phyloP scores from a whole-genome alignment of 306 rosid species.

The Hippophae tibetana region DNA sequence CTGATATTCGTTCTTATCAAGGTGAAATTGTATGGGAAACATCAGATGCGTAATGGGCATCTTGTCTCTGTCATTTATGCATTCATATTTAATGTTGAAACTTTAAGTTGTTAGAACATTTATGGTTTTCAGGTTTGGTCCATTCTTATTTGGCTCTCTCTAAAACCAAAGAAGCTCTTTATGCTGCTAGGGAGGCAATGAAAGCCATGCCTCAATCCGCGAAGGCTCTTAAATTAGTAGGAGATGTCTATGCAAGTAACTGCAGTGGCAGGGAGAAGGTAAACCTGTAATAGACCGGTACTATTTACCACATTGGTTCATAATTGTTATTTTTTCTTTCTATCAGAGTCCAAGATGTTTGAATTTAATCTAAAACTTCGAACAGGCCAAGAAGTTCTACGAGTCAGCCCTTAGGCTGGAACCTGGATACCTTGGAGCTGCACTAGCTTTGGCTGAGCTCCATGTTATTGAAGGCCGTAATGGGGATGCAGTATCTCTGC shows the following conservation, averaged over 20 bases:
- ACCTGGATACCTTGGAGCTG: slow-evolving; percentile 99
- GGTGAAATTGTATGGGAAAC: slow-evolving; percentile 39
- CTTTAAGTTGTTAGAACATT: slow-evolving; percentile 20
- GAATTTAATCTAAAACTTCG: slow-evolving; percentile 18
- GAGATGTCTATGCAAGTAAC: slow-evolving; percentile 94
- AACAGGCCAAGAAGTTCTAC: slow-evolving; percentile 88
- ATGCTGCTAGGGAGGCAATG: slow-evolving; percentile 99
- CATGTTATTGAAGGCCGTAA: slow-evolving; percentile 94
- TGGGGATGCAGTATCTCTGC: slow-evolving; percentile 83
- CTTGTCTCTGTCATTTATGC: slow-evolving; percentile 6
- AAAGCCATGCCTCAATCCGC: slow-evolving; percentile 99
- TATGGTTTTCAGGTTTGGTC: slow-evolving; percentile 69
- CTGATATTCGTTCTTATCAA: slow-evolving; percentile 98
- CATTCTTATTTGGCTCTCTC: slow-evolving; percentile 80
- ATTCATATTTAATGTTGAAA: slow-evolving; percentile 11
- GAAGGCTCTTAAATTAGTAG: slow-evolving; percentile 91
- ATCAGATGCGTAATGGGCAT: slow-evolving; percentile 20
- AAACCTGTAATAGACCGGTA: slow-evolving; percentile 4
- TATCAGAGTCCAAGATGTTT: slow-evolving; percentile 15
- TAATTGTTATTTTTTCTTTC: slow-evolving; percentile 9
- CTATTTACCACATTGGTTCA: slow-evolving; percentile 15
- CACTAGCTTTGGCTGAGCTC: slow-evolving; percentile 95
- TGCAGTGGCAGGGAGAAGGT: slow-evolving; percentile 96
- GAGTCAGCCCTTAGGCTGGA: slow-evolving; percentile 99
- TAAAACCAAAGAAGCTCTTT: slow-evolving; percentile 86